Evolutionary conservation across 306 rosid species (phyloP), one percentile per base, ranked within the genome.

Genomic region (Cercis canadensis): DNA sequence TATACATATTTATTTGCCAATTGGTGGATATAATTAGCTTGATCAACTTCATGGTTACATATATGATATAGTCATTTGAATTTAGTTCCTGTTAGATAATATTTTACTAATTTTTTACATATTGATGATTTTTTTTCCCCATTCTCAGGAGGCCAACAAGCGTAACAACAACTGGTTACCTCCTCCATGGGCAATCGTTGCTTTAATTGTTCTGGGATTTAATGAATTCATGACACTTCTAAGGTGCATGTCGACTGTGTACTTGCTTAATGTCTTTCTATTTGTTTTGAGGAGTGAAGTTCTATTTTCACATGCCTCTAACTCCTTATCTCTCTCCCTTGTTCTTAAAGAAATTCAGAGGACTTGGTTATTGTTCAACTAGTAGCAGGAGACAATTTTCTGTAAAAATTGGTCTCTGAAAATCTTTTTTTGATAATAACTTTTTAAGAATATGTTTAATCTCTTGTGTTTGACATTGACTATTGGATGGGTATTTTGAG

Each of bases 141-240:
- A 56, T 78, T 78, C 80, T 76, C 93, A 95, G 99, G 96, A 95
- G 86, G 97, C 99, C 70, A 83, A 81, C 90, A 95, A 78, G 88
- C 94, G 97, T 34, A 87, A 43, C 70, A 95, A 92, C 96, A 92
- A 87, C 87, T 95, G 97, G 97, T 73, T 95, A 69, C 99, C 99
- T 67, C 99, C 99, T 58, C 97, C 99, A 54, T 95, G 99, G 99
- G 97, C 99, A 51, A 95, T 95, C 62, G 77, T 63, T 78, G 97
- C 97, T 41, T 52, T 95, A 83, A 29, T 89, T 71, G 3, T 95
- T 57, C 86, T 95, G 2, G 99, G 99, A 53, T 95, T 95, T 72
- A 95, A 95, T 79, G 99, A 95, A 76, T 95, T 95, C 76, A 89
- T 95, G 97, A 86, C 97, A 18, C 92, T 95, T 73, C 62, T 95